Percentiles rank a stretch among this genome's conserved stretches.
These are phyloP conservation scores for Elsinoe necatrix DNA, from an alignment of 2,329 filamentous ascomycete genomes.

Conservation along the genomic window DNA sequence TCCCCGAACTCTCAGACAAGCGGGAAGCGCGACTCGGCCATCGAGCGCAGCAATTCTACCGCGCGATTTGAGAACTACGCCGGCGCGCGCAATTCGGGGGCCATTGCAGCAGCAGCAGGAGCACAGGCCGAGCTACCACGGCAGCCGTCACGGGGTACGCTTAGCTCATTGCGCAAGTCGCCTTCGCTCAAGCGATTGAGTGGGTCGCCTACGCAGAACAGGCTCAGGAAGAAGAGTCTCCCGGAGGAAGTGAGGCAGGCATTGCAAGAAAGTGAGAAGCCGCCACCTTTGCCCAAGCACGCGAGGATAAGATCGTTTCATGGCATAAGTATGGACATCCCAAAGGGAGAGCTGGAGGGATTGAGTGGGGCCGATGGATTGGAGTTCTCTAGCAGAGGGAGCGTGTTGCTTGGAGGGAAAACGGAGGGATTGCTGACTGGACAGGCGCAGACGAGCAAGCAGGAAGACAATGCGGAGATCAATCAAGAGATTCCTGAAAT, in stretches of 20 bases:
- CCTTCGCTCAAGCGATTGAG: neutral
- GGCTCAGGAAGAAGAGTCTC: constrained; percentile 11
- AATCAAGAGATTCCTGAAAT: neutral
- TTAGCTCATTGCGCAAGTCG: constrained; percentile 13
- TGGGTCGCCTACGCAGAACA: neutral
- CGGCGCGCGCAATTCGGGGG: constrained; percentile 8
- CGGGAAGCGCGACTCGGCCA: constrained; percentile 26
- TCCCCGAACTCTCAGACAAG: neutral
- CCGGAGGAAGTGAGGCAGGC: constrained; percentile 18
- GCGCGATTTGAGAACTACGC: constrained; percentile 18
- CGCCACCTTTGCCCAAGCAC: constrained; percentile 13
- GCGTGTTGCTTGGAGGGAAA: constrained; percentile 48
- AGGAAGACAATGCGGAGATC: constrained; percentile 14
- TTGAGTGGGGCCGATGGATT: constrained; percentile 43
- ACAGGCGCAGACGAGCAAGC: constrained; percentile 17
- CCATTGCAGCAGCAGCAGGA: neutral
- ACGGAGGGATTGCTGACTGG: constrained; percentile 32
- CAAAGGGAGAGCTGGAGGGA: constrained; percentile 46
- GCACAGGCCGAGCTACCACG: neutral
- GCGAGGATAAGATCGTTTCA: constrained; percentile 33
- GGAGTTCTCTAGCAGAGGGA: constrained; percentile 53
- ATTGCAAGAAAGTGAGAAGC: neutral
- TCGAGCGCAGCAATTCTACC: constrained; percentile 25
- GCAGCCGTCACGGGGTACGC: constrained; percentile 12
- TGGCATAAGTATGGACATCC: constrained; percentile 48